Evolutionary conservation across 345 rosid species (phyloP).

Genomic region (Rubroshorea leprosula): DNA sequence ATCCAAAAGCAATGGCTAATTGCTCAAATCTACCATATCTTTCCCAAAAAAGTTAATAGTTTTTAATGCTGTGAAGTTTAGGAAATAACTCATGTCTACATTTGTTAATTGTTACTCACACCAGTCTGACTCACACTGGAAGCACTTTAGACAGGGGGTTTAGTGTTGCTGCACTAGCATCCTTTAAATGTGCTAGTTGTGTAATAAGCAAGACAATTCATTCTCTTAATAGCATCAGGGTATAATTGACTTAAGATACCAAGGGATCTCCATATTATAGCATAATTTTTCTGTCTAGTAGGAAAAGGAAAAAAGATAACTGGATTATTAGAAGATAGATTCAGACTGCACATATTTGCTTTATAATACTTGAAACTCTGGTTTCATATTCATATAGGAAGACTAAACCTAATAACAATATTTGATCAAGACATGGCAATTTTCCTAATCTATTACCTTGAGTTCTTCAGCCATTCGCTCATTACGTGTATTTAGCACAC

Average conservation of each 20-base stretch:
- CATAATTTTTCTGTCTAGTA: neutral
- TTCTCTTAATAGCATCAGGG: neutral
- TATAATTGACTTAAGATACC: too few relatives aligned
- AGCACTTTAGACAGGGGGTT: too few relatives aligned
- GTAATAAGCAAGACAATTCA: neutral
- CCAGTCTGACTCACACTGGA: too few relatives aligned
- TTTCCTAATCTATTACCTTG: conserved; percentile 40
- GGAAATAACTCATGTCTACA: too few relatives aligned
- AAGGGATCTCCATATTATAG: neutral
- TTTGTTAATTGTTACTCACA: too few relatives aligned
- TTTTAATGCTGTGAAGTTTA: too few relatives aligned
- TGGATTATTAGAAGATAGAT: neutral
- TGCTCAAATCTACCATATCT: too few relatives aligned
- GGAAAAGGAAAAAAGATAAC: neutral
- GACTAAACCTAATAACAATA: neutral
- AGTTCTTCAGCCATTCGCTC: conserved; percentile 97
- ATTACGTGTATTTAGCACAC: conserved; percentile 69
- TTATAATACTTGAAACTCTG: neutral
- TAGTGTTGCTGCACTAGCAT: too few relatives aligned
- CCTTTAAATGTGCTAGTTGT: too few relatives aligned
- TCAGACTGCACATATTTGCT: neutral
- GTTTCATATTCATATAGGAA: neutral
- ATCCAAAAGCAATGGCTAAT: too few relatives aligned
- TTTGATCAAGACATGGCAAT: neutral
- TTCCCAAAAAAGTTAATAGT: too few relatives aligned